A percentile compares a stretch with the other conserved stretches of the same genome.
These are phyloP conservation scores for Areca catechu DNA, from an alignment of 176 grass and related monocot species.

Conservation along the genomic window DNA sequence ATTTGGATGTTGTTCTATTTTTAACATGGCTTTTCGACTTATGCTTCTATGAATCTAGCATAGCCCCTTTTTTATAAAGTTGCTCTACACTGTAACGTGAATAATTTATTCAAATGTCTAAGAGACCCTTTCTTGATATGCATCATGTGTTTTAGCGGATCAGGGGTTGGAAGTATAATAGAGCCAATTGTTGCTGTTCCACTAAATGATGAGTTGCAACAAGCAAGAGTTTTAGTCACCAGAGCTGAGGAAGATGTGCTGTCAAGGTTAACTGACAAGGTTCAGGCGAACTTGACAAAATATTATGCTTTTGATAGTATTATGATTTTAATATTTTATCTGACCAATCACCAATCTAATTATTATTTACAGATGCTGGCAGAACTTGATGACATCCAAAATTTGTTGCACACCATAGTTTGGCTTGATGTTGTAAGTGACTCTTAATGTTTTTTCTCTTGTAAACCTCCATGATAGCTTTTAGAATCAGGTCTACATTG, in stretches of 20 bases:
- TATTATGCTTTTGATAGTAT: conserved; percentile 15
- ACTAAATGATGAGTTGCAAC: conserved; percentile 70
- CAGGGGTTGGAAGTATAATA: conserved; percentile 54
- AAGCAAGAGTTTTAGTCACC: conserved; percentile 39
- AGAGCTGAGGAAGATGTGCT: conserved; percentile 60
- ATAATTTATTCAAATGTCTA: conserved; percentile 1
- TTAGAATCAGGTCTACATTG: too few species aligned
- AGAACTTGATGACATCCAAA: conserved; percentile 56
- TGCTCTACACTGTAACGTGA: too few species aligned
- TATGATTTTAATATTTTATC: conserved; percentile 12
- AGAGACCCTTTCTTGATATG: conserved; percentile 9
- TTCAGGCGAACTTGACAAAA: conserved; percentile 19
- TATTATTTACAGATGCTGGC: conserved; percentile 41
- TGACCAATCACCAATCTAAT: conserved; percentile 10
- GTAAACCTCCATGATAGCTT: too few species aligned
- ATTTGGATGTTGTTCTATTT: too few species aligned
- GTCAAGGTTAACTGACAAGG: conserved; percentile 71
- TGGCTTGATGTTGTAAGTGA: conserved; percentile 44
- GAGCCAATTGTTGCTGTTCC: conserved; percentile 68
- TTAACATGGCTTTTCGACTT: too few species aligned
- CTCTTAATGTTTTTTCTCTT: background rate
- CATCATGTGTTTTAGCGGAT: conserved; percentile 32
- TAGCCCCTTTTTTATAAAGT: too few species aligned
- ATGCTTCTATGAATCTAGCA: too few species aligned
- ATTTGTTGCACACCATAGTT: conserved; percentile 41